phyloP scores from a whole-genome alignment of 2,329 filamentous ascomycete species.

The Calonectria hawksworthii region DNA sequence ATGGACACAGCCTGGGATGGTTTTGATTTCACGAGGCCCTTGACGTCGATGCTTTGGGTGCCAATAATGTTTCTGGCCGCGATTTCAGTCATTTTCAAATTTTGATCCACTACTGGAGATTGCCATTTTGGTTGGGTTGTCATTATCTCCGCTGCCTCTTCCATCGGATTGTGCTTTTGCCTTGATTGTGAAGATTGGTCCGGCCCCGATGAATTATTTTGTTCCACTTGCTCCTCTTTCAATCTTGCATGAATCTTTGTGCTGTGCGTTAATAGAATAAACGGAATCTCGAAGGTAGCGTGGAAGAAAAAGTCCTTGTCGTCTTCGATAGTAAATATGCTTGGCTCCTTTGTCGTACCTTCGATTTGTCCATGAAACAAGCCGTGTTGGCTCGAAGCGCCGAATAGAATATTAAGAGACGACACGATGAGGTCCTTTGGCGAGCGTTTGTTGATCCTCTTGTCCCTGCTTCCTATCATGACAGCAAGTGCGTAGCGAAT shows the following conservation, averaged over 20 bases:
- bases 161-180: neutral
- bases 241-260: neutral
- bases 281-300: neutral
- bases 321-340: neutral
- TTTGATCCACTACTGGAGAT: neutral
- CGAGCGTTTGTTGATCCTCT: neutral
- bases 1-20: neutral
- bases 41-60: neutral
- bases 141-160: neutral
- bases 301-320: slow-evolving; percentile 4
- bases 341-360: neutral
- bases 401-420: neutral
- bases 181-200: neutral
- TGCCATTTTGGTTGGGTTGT: neutral
- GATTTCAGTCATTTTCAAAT: neutral
- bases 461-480: neutral
- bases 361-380: neutral
- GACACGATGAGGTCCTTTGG: neutral
- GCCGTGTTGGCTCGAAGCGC: neutral
- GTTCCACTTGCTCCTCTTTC: neutral
- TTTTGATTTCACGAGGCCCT: neutral
- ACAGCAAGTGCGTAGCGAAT: neutral
- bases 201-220: neutral
- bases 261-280: neutral
- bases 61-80: neutral